A percentile compares a stretch with the other conserved stretches of the same genome.
phyloP scores from a whole-genome alignment of 169 alveolate species.

The Cryptosporidium parvum region DNA sequence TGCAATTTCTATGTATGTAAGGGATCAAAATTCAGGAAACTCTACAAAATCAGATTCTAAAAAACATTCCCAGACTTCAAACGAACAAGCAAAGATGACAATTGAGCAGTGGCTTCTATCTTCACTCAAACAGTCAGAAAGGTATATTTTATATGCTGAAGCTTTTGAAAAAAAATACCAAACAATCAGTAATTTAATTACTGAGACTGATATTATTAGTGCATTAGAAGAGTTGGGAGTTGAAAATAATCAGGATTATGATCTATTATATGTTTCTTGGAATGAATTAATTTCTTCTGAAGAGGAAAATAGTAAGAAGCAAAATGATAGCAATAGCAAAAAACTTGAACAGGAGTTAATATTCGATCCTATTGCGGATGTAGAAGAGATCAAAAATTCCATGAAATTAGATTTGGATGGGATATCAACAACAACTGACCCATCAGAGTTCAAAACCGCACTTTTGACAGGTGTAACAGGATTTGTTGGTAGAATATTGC shows the following conservation, averaged over 20 bases:
- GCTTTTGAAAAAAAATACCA: constrained; percentile 75
- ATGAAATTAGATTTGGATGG: constrained; percentile 2
- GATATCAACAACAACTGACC: constrained; percentile 75
- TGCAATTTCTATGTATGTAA: constrained; percentile 77
- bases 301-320: background rate
- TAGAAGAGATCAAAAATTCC: constrained; percentile 12
- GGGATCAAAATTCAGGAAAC: constrained; percentile 22
- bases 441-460: constrained; percentile 74
- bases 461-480: constrained; percentile 76
- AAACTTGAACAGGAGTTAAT: background rate
- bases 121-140: constrained; percentile 79
- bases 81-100: constrained; percentile 34
- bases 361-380: constrained; percentile 12
- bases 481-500: constrained; percentile 77
- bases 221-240: constrained; percentile 79
- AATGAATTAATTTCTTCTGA: constrained; percentile 52
- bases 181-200: constrained; percentile 72
- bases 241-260: constrained; percentile 78
- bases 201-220: constrained; percentile 78
- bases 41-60: background rate
- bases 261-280: constrained; percentile 76
- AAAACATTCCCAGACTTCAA: background rate
- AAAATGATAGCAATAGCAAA: constrained; percentile 3
- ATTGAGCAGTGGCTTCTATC: constrained; percentile 81
- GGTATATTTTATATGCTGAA: constrained; percentile 79